phyloP scores from a whole-genome alignment of 305 asterid species.

The Fraxinus floribunda region DNA sequence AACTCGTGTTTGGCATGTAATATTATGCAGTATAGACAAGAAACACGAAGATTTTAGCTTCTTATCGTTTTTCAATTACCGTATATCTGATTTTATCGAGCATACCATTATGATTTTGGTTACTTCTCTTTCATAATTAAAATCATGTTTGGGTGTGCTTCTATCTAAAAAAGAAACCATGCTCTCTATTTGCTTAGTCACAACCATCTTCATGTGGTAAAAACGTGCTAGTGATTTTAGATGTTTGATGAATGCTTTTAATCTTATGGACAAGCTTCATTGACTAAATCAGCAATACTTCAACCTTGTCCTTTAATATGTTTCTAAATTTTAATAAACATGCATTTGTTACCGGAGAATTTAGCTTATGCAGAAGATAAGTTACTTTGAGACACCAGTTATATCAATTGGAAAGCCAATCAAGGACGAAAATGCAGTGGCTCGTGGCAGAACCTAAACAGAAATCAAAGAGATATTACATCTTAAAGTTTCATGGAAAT shows the following conservation, averaged over 20 bases:
- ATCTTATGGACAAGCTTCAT: background rate
- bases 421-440: background rate
- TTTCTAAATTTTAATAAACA: background rate
- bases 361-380: background rate
- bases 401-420: background rate
- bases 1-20: background rate
- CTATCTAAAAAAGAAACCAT: background rate
- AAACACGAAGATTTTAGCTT: background rate
- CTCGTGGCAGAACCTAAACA: background rate
- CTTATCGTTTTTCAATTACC: background rate
- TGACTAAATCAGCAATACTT: background rate
- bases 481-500: constrained; percentile 10
- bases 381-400: background rate
- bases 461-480: background rate
- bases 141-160: background rate
- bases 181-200: background rate
- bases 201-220: background rate
- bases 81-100: background rate
- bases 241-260: background rate
- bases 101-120: background rate
- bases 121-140: background rate
- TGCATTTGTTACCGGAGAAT: background rate
- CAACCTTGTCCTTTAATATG: background rate
- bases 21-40: background rate
- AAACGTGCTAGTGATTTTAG: background rate